Percentiles rank a stretch among this genome's conserved stretches.
phyloP scores from a whole-genome alignment of 805 yeast genomes.

The Candida endomychidarum region DNA sequence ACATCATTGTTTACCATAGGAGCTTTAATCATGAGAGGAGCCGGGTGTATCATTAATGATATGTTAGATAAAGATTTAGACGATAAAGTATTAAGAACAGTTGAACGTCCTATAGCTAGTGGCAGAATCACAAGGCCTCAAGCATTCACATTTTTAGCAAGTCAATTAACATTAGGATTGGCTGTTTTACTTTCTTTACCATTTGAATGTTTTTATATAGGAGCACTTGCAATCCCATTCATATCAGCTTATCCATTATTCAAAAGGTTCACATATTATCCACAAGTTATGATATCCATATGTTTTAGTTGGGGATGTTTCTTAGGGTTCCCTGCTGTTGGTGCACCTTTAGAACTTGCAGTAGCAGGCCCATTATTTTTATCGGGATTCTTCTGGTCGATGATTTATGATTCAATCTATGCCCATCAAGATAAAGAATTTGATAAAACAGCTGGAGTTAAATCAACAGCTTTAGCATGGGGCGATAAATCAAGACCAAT shows the following conservation, averaged over 20 bases:
- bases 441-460: conserved; percentile 88
- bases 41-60: conserved; percentile 96
- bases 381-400: conserved; percentile 86
- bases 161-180: conserved; percentile 72
- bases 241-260: conserved; percentile 89
- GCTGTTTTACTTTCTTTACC: conserved; percentile 75
- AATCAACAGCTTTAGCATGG: conserved; percentile 96
- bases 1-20: conserved; percentile 78
- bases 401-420: conserved; percentile 93
- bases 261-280: conserved; percentile 93
- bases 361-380: conserved; percentile 77
- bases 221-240: conserved; percentile 75
- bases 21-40: conserved; percentile 90
- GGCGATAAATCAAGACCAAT: conserved; percentile 74
- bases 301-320: conserved; percentile 95
- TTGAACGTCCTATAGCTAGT: conserved; percentile 89
- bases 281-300: conserved; percentile 77
- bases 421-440: conserved; percentile 96
- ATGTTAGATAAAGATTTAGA: conserved; percentile 82
- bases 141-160: conserved; percentile 70
- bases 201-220: conserved; percentile 74
- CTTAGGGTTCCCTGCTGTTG: conserved; percentile 95
- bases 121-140: conserved; percentile 71
- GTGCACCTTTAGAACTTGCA: conserved; percentile 66
- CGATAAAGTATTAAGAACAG: conserved; percentile 80